Evolutionary conservation across 192 early-diverging fungal species (phyloP).

Genomic region (Linnemannia schmuckeri): DNA sequence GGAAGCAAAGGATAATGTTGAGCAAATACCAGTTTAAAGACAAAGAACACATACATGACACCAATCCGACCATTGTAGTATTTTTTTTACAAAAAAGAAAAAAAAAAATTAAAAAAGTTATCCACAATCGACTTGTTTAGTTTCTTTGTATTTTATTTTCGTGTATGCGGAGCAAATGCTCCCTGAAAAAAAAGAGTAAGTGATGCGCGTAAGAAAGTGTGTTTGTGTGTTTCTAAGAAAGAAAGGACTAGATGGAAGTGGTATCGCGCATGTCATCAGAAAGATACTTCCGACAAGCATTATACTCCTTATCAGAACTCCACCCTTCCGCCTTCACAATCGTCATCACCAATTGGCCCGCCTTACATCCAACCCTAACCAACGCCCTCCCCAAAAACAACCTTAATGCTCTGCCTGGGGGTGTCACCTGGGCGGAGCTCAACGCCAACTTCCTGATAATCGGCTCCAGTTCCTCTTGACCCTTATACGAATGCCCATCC

Average conservation of each 20-base stretch:
- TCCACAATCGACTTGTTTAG: no score
- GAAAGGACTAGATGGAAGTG: not conserved
- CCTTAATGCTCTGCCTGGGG: conserved; percentile 39
- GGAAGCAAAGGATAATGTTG: conserved; percentile 63
- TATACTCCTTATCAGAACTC: conserved; percentile 55
- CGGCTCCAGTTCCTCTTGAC: conserved; percentile 49
- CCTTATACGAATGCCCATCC: conserved; percentile 49
- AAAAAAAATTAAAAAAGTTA: not conserved
- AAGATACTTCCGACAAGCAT: conserved; percentile 41
- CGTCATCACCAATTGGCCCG: conserved; percentile 45
- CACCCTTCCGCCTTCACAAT: conserved; percentile 53
- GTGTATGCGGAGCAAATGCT: no score
- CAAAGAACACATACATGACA: no score
- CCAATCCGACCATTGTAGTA: not conserved
- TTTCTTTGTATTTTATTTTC: no score
- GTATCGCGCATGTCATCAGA: conserved; percentile 20
- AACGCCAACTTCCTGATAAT: conserved; percentile 46
- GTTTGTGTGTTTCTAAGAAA: not conserved
- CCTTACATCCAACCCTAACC: conserved; percentile 37
- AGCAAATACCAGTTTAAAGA: conserved; percentile 58
- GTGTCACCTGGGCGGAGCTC: conserved; percentile 31
- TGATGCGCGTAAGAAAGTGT: no score
- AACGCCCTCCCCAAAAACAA: conserved; percentile 36
- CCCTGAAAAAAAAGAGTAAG: no score
- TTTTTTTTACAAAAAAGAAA: not conserved